Evolutionary conservation across 352 stramenopile genomes (phyloP).

Genomic region (Pythium grandisporangium): DNA sequence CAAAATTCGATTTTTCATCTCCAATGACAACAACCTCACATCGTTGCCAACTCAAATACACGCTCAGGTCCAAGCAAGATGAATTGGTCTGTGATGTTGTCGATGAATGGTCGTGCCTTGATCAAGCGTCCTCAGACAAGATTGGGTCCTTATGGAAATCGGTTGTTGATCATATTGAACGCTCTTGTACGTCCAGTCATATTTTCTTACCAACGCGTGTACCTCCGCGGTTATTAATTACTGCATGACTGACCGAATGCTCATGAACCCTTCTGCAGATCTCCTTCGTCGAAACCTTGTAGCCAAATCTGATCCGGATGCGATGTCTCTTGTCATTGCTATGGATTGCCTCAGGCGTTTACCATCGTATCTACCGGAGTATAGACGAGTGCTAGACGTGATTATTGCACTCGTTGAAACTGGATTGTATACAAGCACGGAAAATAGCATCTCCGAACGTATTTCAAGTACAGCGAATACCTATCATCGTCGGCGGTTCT

Average conservation of each 20-base stretch:
- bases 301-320: conserved; percentile 25
- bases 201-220: too few species aligned
- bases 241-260: not conserved
- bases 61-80: conserved; percentile 18
- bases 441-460: too few species aligned
- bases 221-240: too few species aligned
- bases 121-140: conserved; percentile 24
- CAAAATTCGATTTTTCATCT: too few species aligned
- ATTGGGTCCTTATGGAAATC: conserved; percentile 54
- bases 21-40: too few species aligned
- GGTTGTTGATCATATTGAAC: conserved; percentile 52
- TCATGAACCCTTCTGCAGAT: conserved; percentile 19
- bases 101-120: conserved; percentile 47
- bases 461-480: too few species aligned
- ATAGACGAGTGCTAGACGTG: conserved; percentile 48
- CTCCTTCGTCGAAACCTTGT: conserved; percentile 46
- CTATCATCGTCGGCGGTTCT: conserved; percentile 17
- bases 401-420: conserved; percentile 39
- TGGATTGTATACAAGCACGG: too few species aligned
- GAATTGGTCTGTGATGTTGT: conserved; percentile 49
- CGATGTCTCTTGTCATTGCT: conserved; percentile 46
- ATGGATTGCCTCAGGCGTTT: conserved; percentile 68
- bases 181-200: conserved; percentile 32
- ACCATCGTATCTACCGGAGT: conserved; percentile 36
- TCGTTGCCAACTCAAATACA: too few species aligned